These are phyloP conservation scores for Hypholoma fasciculare DNA, from an alignment of 768 basidiomycete genomes.

Conservation along the genomic window DNA sequence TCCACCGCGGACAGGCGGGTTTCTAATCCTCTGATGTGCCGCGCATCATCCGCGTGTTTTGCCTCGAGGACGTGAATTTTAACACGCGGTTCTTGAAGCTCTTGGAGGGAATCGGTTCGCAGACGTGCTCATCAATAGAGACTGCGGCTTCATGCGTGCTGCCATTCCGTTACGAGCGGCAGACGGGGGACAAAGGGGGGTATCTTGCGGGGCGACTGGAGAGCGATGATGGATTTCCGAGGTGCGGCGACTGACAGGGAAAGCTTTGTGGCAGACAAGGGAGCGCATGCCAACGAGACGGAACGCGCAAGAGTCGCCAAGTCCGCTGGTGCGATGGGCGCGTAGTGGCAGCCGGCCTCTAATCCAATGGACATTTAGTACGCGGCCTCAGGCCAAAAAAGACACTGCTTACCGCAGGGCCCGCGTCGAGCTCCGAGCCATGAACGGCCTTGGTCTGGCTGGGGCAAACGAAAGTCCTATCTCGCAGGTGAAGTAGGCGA, in stretches of 20 bases:
- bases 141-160: neutral
- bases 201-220: conserved; percentile 40
- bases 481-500: conserved; percentile 81
- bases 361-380: neutral
- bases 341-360: conserved; percentile 24
- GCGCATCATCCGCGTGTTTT: conserved; percentile 83
- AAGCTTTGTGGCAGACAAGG: conserved; percentile 59
- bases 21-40: conserved; percentile 83
- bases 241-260: conserved; percentile 43
- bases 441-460: conserved; percentile 75
- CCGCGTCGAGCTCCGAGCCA: conserved; percentile 41
- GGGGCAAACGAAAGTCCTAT: conserved; percentile 81
- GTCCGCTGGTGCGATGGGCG: conserved; percentile 50
- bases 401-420: conserved; percentile 14
- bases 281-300: conserved; percentile 26
- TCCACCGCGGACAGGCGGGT: conserved; percentile 82
- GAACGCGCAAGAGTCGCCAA: conserved; percentile 22
- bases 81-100: conserved; percentile 78
- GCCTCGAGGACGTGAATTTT: conserved; percentile 85
- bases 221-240: conserved; percentile 46
- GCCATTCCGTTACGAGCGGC: conserved; percentile 30
- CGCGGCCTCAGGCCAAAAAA: neutral
- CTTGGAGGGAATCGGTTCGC: conserved; percentile 30
- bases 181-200: conserved; percentile 29
- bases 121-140: conserved; percentile 11